Percentiles rank a stretch among this genome's conserved stretches.
Conservation (phyloP, 345 rosid species). For the Gossypium thurberi region DNA sequence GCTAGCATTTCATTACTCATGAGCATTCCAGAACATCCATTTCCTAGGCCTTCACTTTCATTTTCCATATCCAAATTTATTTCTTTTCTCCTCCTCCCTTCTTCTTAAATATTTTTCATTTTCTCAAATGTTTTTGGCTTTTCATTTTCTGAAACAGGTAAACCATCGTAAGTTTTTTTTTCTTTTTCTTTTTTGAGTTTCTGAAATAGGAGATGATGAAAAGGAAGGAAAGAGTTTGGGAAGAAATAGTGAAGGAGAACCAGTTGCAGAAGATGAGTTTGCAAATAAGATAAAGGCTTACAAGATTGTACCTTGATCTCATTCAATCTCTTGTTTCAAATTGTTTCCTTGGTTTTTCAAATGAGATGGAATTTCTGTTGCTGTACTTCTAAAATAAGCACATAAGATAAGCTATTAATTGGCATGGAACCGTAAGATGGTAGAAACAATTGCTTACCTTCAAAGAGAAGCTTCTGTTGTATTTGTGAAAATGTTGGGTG, state of each 20-base stretch:
- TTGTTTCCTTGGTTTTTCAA: conserved; percentile 9
- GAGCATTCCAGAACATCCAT: too few species aligned
- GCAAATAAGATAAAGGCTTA: conserved; percentile 51
- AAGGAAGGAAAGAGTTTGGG: conserved; percentile 59
- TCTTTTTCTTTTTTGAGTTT: too few species aligned
- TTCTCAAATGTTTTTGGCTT: too few species aligned
- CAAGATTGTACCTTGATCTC: conserved; percentile 63
- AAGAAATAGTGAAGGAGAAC: conserved; percentile 66
- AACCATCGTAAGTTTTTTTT: too few species aligned
- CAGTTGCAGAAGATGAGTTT: conserved; percentile 42
- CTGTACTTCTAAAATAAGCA: background rate
- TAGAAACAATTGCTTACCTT: background rate
- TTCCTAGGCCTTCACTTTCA: too few species aligned
- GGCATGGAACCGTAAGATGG: background rate
- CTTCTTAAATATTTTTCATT: too few species aligned
- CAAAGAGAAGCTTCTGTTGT: background rate
- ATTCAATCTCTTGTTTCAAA: conserved; percentile 5
- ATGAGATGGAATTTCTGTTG: background rate
- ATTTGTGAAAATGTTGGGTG: background rate
- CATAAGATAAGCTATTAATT: too few species aligned
- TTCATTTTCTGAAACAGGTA: too few species aligned
- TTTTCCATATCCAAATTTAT: too few species aligned
- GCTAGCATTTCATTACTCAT: too few species aligned
- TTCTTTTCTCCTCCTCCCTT: too few species aligned
- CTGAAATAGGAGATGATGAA: conserved; percentile 41